Conservation (phyloP, 192 early-diverging fungal genomes). For the Coemansia javaensis region DNA sequence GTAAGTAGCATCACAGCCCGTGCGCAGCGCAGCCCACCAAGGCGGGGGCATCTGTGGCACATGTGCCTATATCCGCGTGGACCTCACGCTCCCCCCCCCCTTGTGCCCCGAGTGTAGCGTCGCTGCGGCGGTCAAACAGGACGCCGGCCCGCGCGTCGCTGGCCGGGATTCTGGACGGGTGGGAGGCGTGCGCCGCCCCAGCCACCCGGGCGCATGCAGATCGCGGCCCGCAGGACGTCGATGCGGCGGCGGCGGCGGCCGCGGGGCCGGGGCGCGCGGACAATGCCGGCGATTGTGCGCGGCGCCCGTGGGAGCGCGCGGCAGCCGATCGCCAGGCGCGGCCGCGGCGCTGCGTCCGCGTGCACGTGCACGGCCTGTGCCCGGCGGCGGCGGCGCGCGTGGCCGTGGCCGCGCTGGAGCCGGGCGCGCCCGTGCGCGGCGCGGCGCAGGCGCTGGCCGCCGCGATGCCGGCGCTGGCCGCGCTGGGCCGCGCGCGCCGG, state of each 20-base stretch:
- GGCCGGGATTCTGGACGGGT: slow-evolving; percentile 8
- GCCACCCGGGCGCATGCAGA: neutral
- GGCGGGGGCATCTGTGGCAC: neutral
- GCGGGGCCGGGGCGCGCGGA: no score
- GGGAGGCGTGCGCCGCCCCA: neutral
- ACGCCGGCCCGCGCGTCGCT: slow-evolving; percentile 11
- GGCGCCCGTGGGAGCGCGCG: neutral
- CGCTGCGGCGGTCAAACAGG: slow-evolving; percentile 6
- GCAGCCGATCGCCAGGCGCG: neutral
- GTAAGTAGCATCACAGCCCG: neutral
- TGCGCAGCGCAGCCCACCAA: neutral
- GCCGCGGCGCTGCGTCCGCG: slow-evolving; percentile 4
- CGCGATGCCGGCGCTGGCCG: neutral
- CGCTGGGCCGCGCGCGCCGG: neutral
- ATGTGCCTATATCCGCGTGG: neutral
- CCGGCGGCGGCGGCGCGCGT: neutral
- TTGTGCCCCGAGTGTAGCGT: slow-evolving; percentile 2
- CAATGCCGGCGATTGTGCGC: no score
- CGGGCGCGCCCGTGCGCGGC: neutral
- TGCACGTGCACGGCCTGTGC: slow-evolving; percentile 12
- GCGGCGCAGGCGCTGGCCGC: neutral
- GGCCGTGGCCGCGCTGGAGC: neutral
- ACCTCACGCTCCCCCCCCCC: no score
- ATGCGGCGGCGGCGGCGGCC: no score
- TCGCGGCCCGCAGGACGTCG: no score